These are phyloP conservation scores for Gonium pectorale DNA, from an alignment of 139 green algal genomes.

Conservation along the genomic window DNA sequence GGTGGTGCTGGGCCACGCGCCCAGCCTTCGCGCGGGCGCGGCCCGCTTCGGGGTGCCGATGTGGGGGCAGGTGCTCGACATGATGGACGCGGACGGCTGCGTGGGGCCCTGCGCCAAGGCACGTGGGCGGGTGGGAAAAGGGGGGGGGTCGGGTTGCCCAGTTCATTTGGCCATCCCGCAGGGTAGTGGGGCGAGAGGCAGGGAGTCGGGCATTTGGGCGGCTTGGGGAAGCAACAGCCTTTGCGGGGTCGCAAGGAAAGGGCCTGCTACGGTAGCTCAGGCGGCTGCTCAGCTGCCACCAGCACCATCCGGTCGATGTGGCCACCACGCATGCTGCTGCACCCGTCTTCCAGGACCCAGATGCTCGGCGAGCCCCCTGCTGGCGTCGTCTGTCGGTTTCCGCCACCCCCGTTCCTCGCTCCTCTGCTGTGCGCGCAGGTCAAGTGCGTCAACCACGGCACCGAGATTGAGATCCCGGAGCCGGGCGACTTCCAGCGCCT, in stretches of 20 bases:
- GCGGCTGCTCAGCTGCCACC: too few relatives aligned
- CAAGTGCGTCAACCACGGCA: constrained; percentile 68
- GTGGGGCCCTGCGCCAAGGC: constrained; percentile 60
- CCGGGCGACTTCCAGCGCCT: constrained; percentile 59
- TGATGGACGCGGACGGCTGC: constrained; percentile 48
- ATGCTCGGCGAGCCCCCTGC: too few relatives aligned
- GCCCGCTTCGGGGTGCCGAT: constrained; percentile 42
- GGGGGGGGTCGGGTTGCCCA: background rate
- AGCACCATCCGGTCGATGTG: too few relatives aligned
- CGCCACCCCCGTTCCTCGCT: background rate
- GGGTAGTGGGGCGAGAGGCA: too few relatives aligned
- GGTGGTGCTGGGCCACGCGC: constrained; percentile 77
- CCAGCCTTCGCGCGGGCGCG: constrained; percentile 33
- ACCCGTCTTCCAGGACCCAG: too few relatives aligned
- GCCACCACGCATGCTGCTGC: too few relatives aligned
- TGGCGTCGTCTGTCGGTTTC: too few relatives aligned
- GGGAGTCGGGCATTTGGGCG: too few relatives aligned
- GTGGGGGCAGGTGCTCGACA: constrained; percentile 65
- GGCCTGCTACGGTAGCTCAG: too few relatives aligned
- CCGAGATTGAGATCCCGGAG: constrained; percentile 42
- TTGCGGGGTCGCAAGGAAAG: too few relatives aligned
- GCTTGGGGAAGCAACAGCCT: too few relatives aligned
- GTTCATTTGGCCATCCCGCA: too few relatives aligned
- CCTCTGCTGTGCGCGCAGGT: constrained; percentile 27
- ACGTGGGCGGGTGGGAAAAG: background rate